A percentile compares a stretch with the other conserved stretches of the same genome.
Evolutionary conservation across 2,329 filamentous ascomycete species (phyloP).

Genomic region (Aspergillus viridinutans): DNA sequence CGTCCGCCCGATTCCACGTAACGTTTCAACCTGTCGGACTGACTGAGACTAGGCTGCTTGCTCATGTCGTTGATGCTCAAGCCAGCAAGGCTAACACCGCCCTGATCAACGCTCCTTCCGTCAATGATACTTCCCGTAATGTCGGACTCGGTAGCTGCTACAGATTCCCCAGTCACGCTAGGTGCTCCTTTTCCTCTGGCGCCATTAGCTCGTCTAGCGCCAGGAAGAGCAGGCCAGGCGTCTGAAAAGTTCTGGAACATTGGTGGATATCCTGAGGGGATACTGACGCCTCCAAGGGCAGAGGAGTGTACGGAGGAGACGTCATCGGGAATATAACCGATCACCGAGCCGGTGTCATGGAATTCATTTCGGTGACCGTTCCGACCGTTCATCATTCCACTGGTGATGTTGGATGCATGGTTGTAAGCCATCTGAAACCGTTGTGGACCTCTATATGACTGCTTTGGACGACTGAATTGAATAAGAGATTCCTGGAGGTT

Average conservation of each 20-base stretch:
- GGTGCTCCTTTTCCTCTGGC: slow-evolving; percentile 64
- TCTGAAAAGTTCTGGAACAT: slow-evolving; percentile 96
- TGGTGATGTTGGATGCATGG: slow-evolving; percentile 58
- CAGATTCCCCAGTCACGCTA: slow-evolving; percentile 85
- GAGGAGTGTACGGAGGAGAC: slow-evolving; percentile 95
- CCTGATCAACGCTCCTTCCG: slow-evolving; percentile 68
- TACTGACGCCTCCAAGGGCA: slow-evolving; percentile 77
- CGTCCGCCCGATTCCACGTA: slow-evolving; percentile 85
- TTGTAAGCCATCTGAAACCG: slow-evolving; percentile 78
- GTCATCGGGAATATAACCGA: slow-evolving; percentile 95
- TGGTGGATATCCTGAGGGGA: slow-evolving; percentile 78
- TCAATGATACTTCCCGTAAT: slow-evolving; percentile 72
- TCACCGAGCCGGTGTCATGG: slow-evolving; percentile 77
- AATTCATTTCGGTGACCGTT: slow-evolving; percentile 51
- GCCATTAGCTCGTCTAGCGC: slow-evolving; percentile 60
- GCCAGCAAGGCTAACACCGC: slow-evolving; percentile 84
- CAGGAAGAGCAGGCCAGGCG: slow-evolving; percentile 79
- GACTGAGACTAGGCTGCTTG: slow-evolving; percentile 70
- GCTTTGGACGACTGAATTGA: slow-evolving; percentile 91
- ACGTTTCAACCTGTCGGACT: slow-evolving; percentile 87
- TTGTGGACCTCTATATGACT: slow-evolving; percentile 83
- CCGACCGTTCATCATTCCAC: slow-evolving; percentile 49
- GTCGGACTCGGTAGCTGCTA: slow-evolving; percentile 88
- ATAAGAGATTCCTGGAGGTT: slow-evolving; percentile 94
- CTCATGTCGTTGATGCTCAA: slow-evolving; percentile 67